Conservation (phyloP, 108 stramenopile genomes). For the Aurantiochytrium sp. region DNA sequence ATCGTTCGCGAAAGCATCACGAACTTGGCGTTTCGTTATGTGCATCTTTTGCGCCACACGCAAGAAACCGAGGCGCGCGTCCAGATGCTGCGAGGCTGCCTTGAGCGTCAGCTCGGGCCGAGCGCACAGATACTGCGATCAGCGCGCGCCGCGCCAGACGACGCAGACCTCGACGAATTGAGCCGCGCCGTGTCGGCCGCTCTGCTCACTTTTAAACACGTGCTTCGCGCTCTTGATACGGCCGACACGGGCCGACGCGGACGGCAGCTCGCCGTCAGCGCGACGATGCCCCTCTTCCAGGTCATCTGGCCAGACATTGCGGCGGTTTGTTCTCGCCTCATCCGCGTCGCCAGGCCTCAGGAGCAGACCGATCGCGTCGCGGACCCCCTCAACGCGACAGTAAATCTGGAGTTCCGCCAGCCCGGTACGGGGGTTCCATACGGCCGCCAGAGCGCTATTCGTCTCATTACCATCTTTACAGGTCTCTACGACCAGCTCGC, state of each 20-base stretch:
- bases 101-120: background rate
- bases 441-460: background rate
- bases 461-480: background rate
- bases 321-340: slow-evolving; percentile 4
- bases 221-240: background rate
- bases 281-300: background rate
- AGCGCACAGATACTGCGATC: background rate
- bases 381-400: background rate
- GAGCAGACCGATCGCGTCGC: background rate
- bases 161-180: background rate
- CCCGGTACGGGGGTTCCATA: background rate
- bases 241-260: background rate
- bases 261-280: background rate
- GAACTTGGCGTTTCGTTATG: background rate
- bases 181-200: background rate
- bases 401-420: too few species aligned
- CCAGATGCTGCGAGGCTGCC: background rate
- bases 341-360: background rate
- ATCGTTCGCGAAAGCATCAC: background rate
- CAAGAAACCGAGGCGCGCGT: background rate
- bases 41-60: background rate
- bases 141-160: background rate
- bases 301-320: background rate
- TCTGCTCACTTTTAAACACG: background rate
- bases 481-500: background rate